A percentile compares a stretch with the other conserved stretches of the same genome.
phyloP scores from a whole-genome alignment of 2,329 filamentous ascomycete species.

The Colletotrichum sp. region DNA sequence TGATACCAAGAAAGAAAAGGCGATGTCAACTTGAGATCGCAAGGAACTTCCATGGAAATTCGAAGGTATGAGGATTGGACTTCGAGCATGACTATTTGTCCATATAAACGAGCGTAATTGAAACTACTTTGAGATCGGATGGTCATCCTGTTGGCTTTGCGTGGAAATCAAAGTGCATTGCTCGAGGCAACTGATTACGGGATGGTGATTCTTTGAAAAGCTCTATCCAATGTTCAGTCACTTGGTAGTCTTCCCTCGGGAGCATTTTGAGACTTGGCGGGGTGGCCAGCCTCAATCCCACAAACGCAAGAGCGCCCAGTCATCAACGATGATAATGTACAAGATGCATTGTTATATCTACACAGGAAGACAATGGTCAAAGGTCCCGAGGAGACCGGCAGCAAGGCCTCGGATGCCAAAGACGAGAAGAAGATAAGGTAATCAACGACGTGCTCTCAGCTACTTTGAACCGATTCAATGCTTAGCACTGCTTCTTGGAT shows the following conservation, averaged over 20 bases:
- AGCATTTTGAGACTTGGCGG: no score
- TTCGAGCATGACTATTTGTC: no score
- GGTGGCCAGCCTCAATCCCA: accelerated
- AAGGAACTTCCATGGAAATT: not conserved
- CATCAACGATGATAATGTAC: not conserved
- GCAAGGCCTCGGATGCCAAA: not conserved
- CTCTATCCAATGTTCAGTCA: accelerated
- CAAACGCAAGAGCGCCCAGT: not conserved
- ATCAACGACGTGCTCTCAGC: not conserved
- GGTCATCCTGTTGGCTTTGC: no score
- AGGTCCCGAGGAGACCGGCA: not conserved
- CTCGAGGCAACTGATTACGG: not conserved
- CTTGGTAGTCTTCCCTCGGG: not conserved
- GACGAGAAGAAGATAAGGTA: not conserved
- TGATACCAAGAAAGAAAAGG: not conserved
- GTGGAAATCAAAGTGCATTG: accelerated
- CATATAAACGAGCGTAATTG: no score
- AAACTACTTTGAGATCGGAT: accelerated
- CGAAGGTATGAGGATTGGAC: not conserved
- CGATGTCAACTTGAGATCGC: not conserved
- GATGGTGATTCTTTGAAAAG: accelerated
- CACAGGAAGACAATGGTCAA: not conserved
- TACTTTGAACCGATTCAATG: not conserved
- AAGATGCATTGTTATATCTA: not conserved
- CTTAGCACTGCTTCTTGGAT: slow-evolving; percentile 2